Evolutionary conservation across 768 basidiomycete genomes (phyloP), one percentile per base, ranked within the genome.

Genomic region (Rhodotorula graminis): DNA sequence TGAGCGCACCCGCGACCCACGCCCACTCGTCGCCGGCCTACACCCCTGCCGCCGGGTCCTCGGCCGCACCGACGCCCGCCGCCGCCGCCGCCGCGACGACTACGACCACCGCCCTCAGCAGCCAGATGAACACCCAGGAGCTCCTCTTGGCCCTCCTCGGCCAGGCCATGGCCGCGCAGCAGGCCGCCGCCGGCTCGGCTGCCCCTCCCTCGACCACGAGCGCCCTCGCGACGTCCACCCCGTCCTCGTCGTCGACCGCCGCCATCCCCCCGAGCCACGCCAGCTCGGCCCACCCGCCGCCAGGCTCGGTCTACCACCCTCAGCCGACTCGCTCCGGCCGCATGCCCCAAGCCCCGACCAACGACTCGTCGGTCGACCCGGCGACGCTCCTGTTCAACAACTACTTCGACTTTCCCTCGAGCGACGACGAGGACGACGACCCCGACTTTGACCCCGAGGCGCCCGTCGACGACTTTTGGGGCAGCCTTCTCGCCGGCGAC

Each of bases 381-480:
- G 49, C 61, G 1, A 72, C 71, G 3, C 29, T 72, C 9, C 57
- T 72, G 29, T 72, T 72, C 62, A 61, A 68, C 63, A 64, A 72
- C 59, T 69, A 57, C 53, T 68, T 72, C 58, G 64, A 72, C 52
- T 72, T 72, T 37, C 63, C 64, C 42, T 44, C 40, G 19, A 49
- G 49, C 27, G 71, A 72, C 16, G 67, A 67, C 14, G 67, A 67
- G 16, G 71, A 72, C 16, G 67, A 68, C 15, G 67, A 68, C 40
- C 44, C 52, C 21, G 67, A 68, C n/a, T 68, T 68, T 37, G 67
- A 68, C 52, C 67, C 67, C 52, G 33, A n/a, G n/a, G 23, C 44
- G 25, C 60, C 53, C 25, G 27, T 15, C 25, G 27, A 21, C 5
- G 49, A 52, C 29, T 52, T 50, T 19, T 59, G 59, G 29, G 69